Evolutionary conservation across 768 basidiomycete genomes (phyloP).

Genomic region (Lentinula aciculospora): DNA sequence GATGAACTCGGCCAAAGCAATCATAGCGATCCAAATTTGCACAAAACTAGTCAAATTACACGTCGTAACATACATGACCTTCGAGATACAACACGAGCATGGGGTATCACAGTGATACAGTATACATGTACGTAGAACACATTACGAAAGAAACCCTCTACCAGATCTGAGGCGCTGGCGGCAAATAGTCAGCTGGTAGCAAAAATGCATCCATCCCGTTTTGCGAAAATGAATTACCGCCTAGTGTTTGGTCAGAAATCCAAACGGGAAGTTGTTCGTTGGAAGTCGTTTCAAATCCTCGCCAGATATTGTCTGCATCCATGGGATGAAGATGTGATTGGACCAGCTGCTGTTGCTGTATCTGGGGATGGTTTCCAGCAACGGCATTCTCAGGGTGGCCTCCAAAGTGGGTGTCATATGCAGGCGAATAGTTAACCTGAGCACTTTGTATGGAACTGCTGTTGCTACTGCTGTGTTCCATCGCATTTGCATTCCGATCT

Average conservation of each 20-base stretch:
- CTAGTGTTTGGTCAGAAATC: slow-evolving; percentile 80
- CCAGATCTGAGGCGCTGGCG: slow-evolving; percentile 72
- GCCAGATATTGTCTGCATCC: slow-evolving; percentile 68
- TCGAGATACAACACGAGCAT: background rate
- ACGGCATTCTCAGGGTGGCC: slow-evolving; percentile 20
- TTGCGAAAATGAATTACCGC: slow-evolving; percentile 69
- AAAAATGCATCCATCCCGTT: slow-evolving; percentile 85
- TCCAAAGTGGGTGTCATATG: slow-evolving; percentile 41
- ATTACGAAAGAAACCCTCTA: slow-evolving; percentile 25
- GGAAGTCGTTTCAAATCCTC: slow-evolving; percentile 65
- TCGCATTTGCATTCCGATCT: slow-evolving; percentile 31
- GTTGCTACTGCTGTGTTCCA: slow-evolving; percentile 41
- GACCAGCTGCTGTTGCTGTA: slow-evolving; percentile 12
- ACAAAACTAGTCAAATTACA: background rate
- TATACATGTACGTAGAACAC: slow-evolving; percentile 1
- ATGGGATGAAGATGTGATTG: slow-evolving; percentile 22
- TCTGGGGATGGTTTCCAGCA: slow-evolving; percentile 18
- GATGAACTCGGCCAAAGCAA: too few relatives aligned
- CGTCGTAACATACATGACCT: background rate
- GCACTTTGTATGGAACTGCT: slow-evolving; percentile 25
- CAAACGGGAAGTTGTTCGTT: slow-evolving; percentile 79
- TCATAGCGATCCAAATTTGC: too few relatives aligned
- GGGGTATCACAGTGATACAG: background rate
- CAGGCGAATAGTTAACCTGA: slow-evolving; percentile 50
- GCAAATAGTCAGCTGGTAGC: slow-evolving; percentile 69